A percentile compares a stretch with the other conserved stretches of the same genome.
phyloP scores from a whole-genome alignment of 2,329 filamentous ascomycete species.

The Aspergillus pseudoglaucus region DNA sequence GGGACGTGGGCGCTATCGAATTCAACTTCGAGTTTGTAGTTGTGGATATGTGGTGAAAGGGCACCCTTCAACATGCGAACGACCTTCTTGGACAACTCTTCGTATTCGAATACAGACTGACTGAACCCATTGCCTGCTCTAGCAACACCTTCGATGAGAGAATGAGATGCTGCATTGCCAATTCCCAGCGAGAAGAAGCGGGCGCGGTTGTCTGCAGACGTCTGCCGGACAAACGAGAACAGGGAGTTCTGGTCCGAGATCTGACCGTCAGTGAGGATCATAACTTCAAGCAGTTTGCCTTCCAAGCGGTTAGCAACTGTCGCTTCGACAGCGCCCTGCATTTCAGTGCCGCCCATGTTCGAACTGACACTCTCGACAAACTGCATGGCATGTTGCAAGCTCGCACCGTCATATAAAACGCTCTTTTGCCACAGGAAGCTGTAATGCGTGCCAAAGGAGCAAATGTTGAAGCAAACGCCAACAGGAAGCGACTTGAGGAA shows the following conservation, averaged over 20 bases:
- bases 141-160: slow-evolving; percentile 54
- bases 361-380: slow-evolving; percentile 41
- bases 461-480: slow-evolving; percentile 53
- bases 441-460: slow-evolving; percentile 47
- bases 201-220: slow-evolving; percentile 38
- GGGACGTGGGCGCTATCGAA: slow-evolving; percentile 36
- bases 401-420: slow-evolving; percentile 40
- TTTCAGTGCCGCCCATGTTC: slow-evolving; percentile 50
- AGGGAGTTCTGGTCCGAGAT: slow-evolving; percentile 46
- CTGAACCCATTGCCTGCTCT: slow-evolving; percentile 53
- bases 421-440: slow-evolving; percentile 46
- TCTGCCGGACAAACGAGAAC: slow-evolving; percentile 44
- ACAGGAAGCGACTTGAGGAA: slow-evolving; percentile 56
- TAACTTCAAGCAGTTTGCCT: slow-evolving; percentile 46
- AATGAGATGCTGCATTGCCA: slow-evolving; percentile 48
- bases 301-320: slow-evolving; percentile 42
- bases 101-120: slow-evolving; percentile 56
- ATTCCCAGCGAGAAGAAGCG: slow-evolving; percentile 53
- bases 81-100: slow-evolving; percentile 63
- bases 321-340: slow-evolving; percentile 43
- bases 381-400: slow-evolving; percentile 37
- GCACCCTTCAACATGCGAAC: slow-evolving; percentile 69
- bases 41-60: slow-evolving; percentile 57
- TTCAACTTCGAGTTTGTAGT: slow-evolving; percentile 59
- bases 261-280: slow-evolving; percentile 53